Evolutionary conservation across 2,329 filamentous ascomycete genomes (phyloP), one percentile per base, ranked within the genome.

Genomic region (Trichoderma koningii): DNA sequence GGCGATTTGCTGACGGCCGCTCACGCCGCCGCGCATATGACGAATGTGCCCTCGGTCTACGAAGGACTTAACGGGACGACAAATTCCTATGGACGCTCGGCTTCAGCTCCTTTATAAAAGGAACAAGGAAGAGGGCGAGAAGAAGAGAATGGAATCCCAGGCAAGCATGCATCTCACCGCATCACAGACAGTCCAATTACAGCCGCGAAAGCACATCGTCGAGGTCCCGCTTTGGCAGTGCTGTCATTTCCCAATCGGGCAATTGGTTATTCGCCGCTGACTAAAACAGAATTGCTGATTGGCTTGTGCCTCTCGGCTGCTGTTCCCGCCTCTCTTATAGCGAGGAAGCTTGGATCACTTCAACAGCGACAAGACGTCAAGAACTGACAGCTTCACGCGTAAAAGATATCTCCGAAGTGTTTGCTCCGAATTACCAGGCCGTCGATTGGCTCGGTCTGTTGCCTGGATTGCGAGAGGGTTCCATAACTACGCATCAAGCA

Each of bases 231-330:
- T 15, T 50, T 55, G 15, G 55, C 19, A 30, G 4, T 38, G 14
- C 10, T 19, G 26, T 45, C 17, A 28, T 14, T 42, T 48, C 63
- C 63, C 17, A 7, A 61, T 61, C 42, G 34, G 63, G 59, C 26
- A 66, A 57, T 53, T 26, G 52, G 51, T 73, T 70, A 74, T 71
- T 45, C 67, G n/a, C 56, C 4, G 73, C 68, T 76, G 73, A 76
- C 74, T 74, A 76, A 76, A 75, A 62, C 64, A 67, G 61, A 63
- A 34, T 5, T 28, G 52, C 63, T 73, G 69, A 76, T 76, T 76
- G 75, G 75, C 38, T n/a, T 7, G 4, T 6, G 42, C 48, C 2
- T 15, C 59, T 19, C 53, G 23, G 17, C 44, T 38, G 7, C 28
- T 19, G 50, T 50, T 63, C 42, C 42, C 51, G n/a, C 56, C 61